phyloP scores from a whole-genome alignment of 306 rosid species.

The Clitoria ternatea region DNA sequence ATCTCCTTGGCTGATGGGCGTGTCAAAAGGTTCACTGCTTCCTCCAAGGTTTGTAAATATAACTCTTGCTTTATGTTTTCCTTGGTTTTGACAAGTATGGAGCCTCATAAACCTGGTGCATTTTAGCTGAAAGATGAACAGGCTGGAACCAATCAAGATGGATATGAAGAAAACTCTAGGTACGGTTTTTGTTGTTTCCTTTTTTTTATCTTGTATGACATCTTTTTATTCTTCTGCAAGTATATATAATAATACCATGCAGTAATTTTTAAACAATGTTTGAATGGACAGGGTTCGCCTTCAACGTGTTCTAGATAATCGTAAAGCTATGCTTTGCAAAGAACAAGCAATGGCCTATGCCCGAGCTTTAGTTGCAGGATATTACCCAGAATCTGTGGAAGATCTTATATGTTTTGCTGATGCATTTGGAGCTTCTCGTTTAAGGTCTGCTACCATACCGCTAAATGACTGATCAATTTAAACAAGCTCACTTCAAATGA shows the following conservation, averaged over 20 bases:
- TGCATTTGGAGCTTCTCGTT: conserved; percentile 94
- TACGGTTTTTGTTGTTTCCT: conserved; percentile 29
- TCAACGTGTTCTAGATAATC: conserved; percentile 86
- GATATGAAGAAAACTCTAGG: conserved; percentile 83
- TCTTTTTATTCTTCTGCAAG: not conserved
- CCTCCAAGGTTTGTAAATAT: conserved; percentile 47
- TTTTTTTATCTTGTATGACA: not conserved
- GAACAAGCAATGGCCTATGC: conserved; percentile 99
- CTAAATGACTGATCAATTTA: conserved; percentile 10
- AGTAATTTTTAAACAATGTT: conserved; percentile 34
- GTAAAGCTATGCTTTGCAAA: conserved; percentile 81
- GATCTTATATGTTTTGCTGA: conserved; percentile 86
- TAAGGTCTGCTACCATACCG: conserved; percentile 52
- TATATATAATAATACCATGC: conserved; percentile 22
- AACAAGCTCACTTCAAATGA: not conserved
- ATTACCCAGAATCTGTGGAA: conserved; percentile 62
- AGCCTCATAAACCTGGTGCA: conserved; percentile 27
- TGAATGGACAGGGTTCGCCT: conserved; percentile 71
- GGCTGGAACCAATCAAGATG: conserved; percentile 40
- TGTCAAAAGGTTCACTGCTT: conserved; percentile 36
- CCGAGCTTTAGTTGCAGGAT: conserved; percentile 92
- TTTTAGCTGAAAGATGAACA: conserved; percentile 50
- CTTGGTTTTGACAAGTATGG: conserved; percentile 20
- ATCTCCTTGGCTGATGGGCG: conserved; percentile 46
- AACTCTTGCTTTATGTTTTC: conserved; percentile 11